Evolutionary conservation across 768 basidiomycete genomes (phyloP).

Genomic region (Tricholoma furcatifolium): DNA sequence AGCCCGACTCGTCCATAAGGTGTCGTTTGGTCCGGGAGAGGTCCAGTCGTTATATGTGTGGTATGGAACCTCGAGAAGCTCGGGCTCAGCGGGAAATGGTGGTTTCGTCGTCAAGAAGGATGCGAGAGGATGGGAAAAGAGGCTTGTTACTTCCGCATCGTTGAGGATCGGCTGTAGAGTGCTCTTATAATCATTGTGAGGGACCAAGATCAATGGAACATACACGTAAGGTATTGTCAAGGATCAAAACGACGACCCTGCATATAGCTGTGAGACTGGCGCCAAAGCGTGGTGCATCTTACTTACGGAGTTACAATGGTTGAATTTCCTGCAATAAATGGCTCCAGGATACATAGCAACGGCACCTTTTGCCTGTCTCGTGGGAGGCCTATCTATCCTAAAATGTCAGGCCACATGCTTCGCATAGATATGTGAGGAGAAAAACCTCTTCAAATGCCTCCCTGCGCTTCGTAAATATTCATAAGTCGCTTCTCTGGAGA

Average conservation of each 20-base stretch:
- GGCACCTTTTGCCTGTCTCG: constrained; percentile 68
- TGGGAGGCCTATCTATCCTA: constrained; percentile 76
- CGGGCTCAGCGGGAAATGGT: constrained; percentile 54
- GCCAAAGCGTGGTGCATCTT: no score
- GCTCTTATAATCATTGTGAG: neutral
- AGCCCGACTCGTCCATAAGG: constrained; percentile 45
- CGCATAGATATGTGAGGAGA: neutral
- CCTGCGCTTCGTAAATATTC: constrained; percentile 50
- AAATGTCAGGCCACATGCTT: neutral
- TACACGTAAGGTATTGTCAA: constrained; percentile 75
- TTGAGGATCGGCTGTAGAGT: constrained; percentile 72
- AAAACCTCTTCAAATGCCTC: constrained; percentile 90
- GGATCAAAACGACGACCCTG: constrained; percentile 83
- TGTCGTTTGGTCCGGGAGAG: constrained; percentile 39
- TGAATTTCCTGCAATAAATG: constrained; percentile 69
- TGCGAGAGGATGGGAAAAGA: constrained; percentile 84
- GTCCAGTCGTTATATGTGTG: constrained; percentile 60
- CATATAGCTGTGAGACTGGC: neutral
- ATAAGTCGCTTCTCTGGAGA: neutral
- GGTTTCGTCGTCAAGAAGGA: constrained; percentile 67
- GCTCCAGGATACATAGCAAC: constrained; percentile 74
- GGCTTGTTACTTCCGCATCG: constrained; percentile 68
- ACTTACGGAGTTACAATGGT: constrained; percentile 85
- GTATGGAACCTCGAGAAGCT: constrained; percentile 57
- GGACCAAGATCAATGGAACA: constrained; percentile 11